Evolutionary conservation across 2,329 filamentous ascomycete genomes (phyloP).

Genomic region (Juglanconis juglandina): DNA sequence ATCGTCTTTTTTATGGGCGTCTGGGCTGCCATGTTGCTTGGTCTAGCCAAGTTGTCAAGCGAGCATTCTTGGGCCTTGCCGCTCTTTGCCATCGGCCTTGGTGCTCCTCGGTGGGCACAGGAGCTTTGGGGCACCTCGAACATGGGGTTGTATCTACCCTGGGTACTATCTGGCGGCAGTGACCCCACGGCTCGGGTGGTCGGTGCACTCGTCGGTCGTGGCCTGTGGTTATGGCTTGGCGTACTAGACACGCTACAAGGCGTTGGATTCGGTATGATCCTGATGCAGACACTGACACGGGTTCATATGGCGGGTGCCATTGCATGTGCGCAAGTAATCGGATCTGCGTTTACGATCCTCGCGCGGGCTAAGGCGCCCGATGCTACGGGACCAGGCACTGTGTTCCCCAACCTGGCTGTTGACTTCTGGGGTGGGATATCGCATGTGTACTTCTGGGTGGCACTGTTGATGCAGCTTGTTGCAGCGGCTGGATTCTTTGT

Average conservation of each 20-base stretch:
- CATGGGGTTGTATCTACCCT: slow-evolving; percentile 58
- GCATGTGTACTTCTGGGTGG: slow-evolving; percentile 58
- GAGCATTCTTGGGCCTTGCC: slow-evolving; percentile 63
- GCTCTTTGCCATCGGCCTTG: slow-evolving; percentile 62
- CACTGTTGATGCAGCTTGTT: slow-evolving; percentile 49
- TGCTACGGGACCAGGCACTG: slow-evolving; percentile 54
- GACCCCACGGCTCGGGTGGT: slow-evolving; percentile 36
- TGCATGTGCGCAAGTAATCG: slow-evolving; percentile 57
- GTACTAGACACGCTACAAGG: slow-evolving; percentile 60
- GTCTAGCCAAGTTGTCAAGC: slow-evolving; percentile 50
- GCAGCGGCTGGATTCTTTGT: slow-evolving; percentile 54
- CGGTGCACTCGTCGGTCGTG: slow-evolving; percentile 51
- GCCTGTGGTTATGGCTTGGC: slow-evolving; percentile 63
- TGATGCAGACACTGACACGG: slow-evolving; percentile 59
- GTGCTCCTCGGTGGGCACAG: slow-evolving; percentile 62
- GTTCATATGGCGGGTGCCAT: slow-evolving; percentile 60
- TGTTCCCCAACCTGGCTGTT: slow-evolving; percentile 57
- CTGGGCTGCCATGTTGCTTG: slow-evolving; percentile 49
- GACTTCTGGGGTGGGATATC: slow-evolving; percentile 39
- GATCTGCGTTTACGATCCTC: slow-evolving; percentile 59
- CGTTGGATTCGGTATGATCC: slow-evolving; percentile 62
- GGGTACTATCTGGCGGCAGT: slow-evolving; percentile 45
- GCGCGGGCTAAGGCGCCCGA: slow-evolving; percentile 58
- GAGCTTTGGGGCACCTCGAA: slow-evolving; percentile 62
- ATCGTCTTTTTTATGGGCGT: slow-evolving; percentile 50